Conservation (phyloP, 345 rosid species). For the Melaleuca quinquenervia region DNA sequence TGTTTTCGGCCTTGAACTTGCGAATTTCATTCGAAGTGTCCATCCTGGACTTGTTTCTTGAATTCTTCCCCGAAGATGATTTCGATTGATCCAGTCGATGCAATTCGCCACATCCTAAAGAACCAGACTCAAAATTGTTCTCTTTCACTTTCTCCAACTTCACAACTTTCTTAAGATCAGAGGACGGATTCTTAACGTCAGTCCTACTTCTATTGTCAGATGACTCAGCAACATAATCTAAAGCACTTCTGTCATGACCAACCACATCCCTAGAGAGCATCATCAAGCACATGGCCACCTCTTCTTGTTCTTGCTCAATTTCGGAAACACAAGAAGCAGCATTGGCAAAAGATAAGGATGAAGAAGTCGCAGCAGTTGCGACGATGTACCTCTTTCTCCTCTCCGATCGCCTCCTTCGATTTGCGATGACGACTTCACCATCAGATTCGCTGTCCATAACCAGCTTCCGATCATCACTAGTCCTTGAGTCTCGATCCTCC, state of each 20-base stretch:
- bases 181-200: neutral
- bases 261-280: constrained; percentile 47
- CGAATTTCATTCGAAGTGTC: neutral
- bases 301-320: constrained; percentile 47
- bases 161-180: neutral
- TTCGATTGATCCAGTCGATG: neutral
- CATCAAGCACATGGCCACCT: constrained; percentile 57
- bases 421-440: neutral
- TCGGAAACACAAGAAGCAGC: constrained; percentile 32
- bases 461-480: neutral
- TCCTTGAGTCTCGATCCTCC: constrained; percentile 9
- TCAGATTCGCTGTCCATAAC: neutral
- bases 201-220: constrained; percentile 8
- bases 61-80: neutral
- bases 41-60: neutral
- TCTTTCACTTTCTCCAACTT: neutral
- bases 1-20: neutral
- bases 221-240: constrained; percentile 23
- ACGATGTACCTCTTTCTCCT: constrained; percentile 24
- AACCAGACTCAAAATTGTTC: neutral
- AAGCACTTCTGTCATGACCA: constrained; percentile 6
- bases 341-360: constrained; percentile 23
- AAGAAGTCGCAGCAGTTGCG: constrained; percentile 21
- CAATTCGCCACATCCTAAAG: neutral
- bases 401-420: constrained; percentile 30